Evolutionary conservation across 345 rosid species (phyloP), one percentile per base, ranked within the genome.

Genomic region (Hibiscus mutabilis): DNA sequence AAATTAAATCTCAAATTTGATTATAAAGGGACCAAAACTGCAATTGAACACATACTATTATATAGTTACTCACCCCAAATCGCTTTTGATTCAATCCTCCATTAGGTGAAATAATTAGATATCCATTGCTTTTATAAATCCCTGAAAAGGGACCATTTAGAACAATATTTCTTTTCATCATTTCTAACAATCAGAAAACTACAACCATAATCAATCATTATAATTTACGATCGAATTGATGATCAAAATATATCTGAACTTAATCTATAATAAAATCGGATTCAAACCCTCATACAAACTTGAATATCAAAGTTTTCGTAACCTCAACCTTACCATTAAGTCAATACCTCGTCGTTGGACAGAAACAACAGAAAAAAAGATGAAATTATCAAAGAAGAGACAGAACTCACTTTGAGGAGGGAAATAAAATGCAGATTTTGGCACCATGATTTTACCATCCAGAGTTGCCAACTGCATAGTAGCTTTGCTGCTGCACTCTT

Each of bases 41-140:
- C 33, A 29, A 29, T 29, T 2, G 33, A 29, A 29, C 33, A 29
- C 33, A 29, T 5, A 29, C 33, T 29, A 29, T 29, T 29, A 29
- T 29, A 13, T 21, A 29, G 15, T 25, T 37, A 29, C 75, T n/a
- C 33, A 72, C 68, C 40, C 95, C 98, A 72, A 96, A 89, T 81
- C 98, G 80, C 98, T 90, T 94, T 82, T 91, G 96, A 76, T 91
- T 94, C 74, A 94, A 96, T 62, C 98, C 98, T 82, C 98, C 97
- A 79, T 91, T 90, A 80, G 93, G 86, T 10, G 96, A 90, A 75
- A 91, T 86, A 84, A 91, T 82, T 37, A 94, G 88, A 77, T 91
- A 94, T 24, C 98, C 98, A 77, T 94, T 91, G 73, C 86, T 94
- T 75, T 81, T 86, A 57, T 90, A 94, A 42, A 83, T 31, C 75